A percentile compares a stretch with the other conserved stretches of the same genome.
phyloP scores from a whole-genome alignment of 805 yeast genomes.

The Zygotorulaspora florentina region DNA sequence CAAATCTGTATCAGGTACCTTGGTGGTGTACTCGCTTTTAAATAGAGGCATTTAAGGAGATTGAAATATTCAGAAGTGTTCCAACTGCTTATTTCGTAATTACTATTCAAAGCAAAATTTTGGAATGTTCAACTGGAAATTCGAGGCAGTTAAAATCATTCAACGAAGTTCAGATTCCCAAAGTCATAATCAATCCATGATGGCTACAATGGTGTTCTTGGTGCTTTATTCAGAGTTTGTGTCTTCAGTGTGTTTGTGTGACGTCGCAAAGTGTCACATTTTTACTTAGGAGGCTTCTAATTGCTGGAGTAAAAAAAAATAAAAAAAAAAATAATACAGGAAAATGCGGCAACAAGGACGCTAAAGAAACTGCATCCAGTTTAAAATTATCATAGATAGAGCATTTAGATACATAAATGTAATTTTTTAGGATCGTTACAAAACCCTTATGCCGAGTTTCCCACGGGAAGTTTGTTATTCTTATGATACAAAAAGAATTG shows the following conservation, averaged over 20 bases:
- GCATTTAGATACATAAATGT: background rate
- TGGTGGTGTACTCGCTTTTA: background rate
- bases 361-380: background rate
- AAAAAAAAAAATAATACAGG: background rate
- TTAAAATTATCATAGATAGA: background rate
- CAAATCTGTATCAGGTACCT: background rate
- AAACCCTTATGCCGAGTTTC: conserved; percentile 4
- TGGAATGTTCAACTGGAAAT: background rate
- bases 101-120: background rate
- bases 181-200: too few relatives aligned
- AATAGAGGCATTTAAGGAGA: background rate
- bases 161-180: too few relatives aligned
- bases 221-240: background rate
- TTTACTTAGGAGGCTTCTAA: too few relatives aligned
- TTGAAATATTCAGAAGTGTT: background rate
- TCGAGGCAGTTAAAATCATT: too few relatives aligned
- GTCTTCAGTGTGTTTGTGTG: background rate
- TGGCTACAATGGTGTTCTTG: too few relatives aligned
- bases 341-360: background rate
- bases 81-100: background rate
- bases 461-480: conserved; percentile 1
- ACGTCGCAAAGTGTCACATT: background rate
- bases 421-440: background rate
- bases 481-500: conserved; percentile 75
- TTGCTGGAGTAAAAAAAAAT: background rate